Evolutionary conservation across 768 basidiomycete genomes (phyloP), one percentile per base, ranked within the genome.

Genomic region (Collybia sordida): DNA sequence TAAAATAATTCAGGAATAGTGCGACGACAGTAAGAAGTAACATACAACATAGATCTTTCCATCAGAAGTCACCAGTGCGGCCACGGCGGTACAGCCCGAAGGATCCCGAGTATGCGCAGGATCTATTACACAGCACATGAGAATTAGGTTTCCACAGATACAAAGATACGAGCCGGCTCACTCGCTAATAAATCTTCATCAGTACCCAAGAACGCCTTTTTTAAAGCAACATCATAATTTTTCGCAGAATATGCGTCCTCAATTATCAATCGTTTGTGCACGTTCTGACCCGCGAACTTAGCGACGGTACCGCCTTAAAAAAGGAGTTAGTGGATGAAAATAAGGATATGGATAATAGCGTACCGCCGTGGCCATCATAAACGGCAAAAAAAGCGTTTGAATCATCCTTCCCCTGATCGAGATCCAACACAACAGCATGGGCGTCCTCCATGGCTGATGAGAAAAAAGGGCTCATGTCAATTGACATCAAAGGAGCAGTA

Each of bases 361-460:
- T 62, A 93, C 96, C 97, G 52, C 97, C 97, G 65, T 99, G 97
- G 24, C 97, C 97, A 71, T 99, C 97, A 63, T 97, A 98, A 1
- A 99, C 95, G 23, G 90, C 96, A 60, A 98, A 97, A 72, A 98
- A 95, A 0, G 90, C 79, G 64, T 86, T 89, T 4, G 73, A 71
- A 34, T 73, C 67, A 1, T 70, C 64, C 24, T 51, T 67, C 52
- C 59, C 71, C 36, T 77, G 78, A 50, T 88, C 85, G 50, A 97
- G 72, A 54, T 84, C 76, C 40, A 95, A 73, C 22, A 90, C 70
- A 34, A 82, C 77, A 15, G 90, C 77, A 69, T 98, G 96, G 1
- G 96, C 84, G 62, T 99, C 96, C 72, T 99, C 97, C 97, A 99
- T 98, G 59, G 86, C 96, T 99, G 63, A 45, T 51, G 22, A 46